Base-by-base conservation (phyloP, 768 basidiomycete genomes). In the Gymnopilus dilepis region DNA sequence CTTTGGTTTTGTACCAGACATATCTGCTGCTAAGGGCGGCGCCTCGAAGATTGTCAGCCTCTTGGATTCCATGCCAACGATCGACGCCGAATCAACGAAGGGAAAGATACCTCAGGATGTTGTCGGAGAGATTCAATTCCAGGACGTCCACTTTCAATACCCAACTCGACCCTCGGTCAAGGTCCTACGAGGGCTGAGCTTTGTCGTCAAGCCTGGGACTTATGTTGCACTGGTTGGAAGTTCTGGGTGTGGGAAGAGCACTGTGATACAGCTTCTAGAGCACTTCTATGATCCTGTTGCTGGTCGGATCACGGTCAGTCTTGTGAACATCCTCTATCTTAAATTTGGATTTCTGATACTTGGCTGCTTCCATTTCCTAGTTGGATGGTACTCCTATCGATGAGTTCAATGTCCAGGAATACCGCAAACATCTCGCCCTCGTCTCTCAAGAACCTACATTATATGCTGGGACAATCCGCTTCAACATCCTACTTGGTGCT, bases 381-480 rank as follows among this genome's bases (percentile, higher is more conserved):
- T 79, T 95, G 42, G 92, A 95, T 67, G 87, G 84, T 31, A 80
- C 88, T 68, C 83, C 85, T 56, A 88, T 96, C 70, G 80, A 82
- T 11, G 86, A 90, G 11, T 82, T 91, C 64, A 94, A 94, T 64
- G 77, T 94, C 38, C 85, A 91, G 64, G 90, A 91, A 54, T 97
- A 95, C 80, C 86, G 95, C 57, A 89, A 92, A 70, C 83, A 94
- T 51, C 86, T 97, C 21, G 90, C 94, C 0, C 77, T 97, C 19
- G 95, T 97, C 12, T 96, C 95, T 43, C 95, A 97, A 72, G 92
- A 93, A 65, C 91, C 91, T 30, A 92, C 89, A 0, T 77, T 97
- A 7, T 97, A 97, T 71, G 87, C 92, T 15, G 92, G 94, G 22
- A 91, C 91, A 0, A 80, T 97, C 61, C 88, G 89, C 19, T 95